Evolutionary conservation across 2,329 filamentous ascomycete genomes (phyloP).

Genomic region (Aspergillus sp.): DNA sequence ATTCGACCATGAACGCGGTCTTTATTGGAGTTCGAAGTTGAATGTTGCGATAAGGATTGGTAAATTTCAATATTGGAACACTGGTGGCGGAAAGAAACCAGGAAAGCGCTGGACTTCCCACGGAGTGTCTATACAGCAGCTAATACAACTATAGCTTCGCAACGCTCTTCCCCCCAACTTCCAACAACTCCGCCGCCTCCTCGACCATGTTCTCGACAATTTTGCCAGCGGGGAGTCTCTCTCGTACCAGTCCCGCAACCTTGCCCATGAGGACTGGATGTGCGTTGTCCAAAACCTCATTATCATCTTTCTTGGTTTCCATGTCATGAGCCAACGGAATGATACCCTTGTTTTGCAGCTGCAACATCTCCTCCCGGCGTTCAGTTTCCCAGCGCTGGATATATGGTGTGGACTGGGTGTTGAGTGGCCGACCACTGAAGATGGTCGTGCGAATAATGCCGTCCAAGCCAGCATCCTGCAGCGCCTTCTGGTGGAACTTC

Average conservation of each 20-base stretch:
- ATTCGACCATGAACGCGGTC: constrained; percentile 27
- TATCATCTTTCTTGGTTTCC: constrained; percentile 73
- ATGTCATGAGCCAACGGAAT: constrained; percentile 95
- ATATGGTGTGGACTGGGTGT: constrained; percentile 50
- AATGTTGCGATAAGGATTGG: too few species aligned
- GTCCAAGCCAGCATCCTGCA: constrained; percentile 86
- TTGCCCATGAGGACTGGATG: constrained; percentile 95
- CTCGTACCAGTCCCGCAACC: constrained; percentile 88
- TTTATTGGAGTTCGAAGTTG: not conserved
- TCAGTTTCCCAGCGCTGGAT: constrained; percentile 96
- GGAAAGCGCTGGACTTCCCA: too few species aligned
- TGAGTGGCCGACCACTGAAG: constrained; percentile 64
- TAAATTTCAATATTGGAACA: too few species aligned
- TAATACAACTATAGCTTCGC: not conserved
- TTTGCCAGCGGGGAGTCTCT: constrained; percentile 84
- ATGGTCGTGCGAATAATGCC: constrained; percentile 97
- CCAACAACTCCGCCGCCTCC: constrained; percentile 72
- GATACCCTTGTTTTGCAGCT: constrained; percentile 82
- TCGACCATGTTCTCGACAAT: constrained; percentile 92
- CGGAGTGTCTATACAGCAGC: too few species aligned
- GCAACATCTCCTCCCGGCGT: constrained; percentile 84
- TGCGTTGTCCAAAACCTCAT: constrained; percentile 88
- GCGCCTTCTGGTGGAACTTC: constrained; percentile 91
- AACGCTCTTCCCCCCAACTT: not conserved
- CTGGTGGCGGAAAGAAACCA: too few species aligned